phyloP scores from a whole-genome alignment of 495 filamentous ascomycete species.

The Clavariopsis aquatica region DNA sequence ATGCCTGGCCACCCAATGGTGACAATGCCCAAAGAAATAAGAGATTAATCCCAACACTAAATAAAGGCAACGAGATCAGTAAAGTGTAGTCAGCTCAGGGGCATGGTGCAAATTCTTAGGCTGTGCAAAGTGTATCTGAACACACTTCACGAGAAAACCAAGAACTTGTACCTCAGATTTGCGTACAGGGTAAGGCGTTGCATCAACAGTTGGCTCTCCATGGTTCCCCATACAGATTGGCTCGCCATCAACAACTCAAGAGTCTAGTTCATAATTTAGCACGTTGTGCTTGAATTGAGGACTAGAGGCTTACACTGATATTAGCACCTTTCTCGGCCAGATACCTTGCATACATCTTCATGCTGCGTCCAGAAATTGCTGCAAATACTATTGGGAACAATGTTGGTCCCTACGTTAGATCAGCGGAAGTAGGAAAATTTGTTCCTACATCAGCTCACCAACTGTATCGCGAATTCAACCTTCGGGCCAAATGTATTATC shows the following conservation, averaged over 20 bases:
- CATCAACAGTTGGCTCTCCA: constrained; percentile 36
- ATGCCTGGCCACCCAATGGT: constrained; percentile 38
- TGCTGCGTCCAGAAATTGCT: constrained; percentile 27
- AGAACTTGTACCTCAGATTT: too few relatives aligned
- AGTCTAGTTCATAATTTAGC: background rate
- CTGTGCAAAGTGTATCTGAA: too few relatives aligned
- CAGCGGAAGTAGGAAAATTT: background rate
- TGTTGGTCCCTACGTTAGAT: constrained; percentile 33
- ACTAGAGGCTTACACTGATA: constrained; percentile 23
- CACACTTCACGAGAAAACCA: too few relatives aligned
- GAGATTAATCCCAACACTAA: constrained; percentile 35
- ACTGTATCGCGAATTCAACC: constrained; percentile 27
- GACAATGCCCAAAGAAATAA: constrained; percentile 37
- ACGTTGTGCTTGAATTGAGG: background rate
- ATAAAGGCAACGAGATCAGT: too few relatives aligned
- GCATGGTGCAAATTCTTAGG: too few relatives aligned
- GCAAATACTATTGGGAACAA: constrained; percentile 40
- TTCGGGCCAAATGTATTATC: constrained; percentile 26
- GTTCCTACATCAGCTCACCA: constrained; percentile 15
- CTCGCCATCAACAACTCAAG: constrained; percentile 36
- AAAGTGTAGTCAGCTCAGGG: too few relatives aligned
- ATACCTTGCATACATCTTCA: constrained; percentile 33
- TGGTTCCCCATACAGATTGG: constrained; percentile 34
- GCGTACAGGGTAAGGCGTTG: constrained; percentile 29
- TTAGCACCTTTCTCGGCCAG: constrained; percentile 33